Conservation (phyloP, 306 rosid genomes). For the Acacia confusa region DNA sequence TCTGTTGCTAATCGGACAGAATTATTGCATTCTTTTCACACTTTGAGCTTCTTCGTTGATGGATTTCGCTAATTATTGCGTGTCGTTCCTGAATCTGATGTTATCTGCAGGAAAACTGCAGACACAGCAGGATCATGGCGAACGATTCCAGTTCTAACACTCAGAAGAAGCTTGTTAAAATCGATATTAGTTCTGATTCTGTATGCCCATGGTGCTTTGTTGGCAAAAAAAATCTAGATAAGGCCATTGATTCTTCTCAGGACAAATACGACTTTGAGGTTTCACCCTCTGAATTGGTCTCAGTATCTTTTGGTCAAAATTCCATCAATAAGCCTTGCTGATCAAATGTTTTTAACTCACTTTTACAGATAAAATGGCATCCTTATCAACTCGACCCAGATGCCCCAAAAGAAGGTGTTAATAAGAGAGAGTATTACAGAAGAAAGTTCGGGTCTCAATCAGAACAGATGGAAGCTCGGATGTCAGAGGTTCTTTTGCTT, state of each 20-base stretch:
- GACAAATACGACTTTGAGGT: conserved; percentile 80
- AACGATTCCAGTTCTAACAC: conserved; percentile 35
- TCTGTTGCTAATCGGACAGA: background rate
- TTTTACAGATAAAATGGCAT: conserved; percentile 75
- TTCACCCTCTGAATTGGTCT: background rate
- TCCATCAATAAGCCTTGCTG: background rate
- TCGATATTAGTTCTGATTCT: conserved; percentile 77
- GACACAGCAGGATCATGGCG: conserved; percentile 58
- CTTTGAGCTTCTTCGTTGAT: background rate
- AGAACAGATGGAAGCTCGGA: conserved; percentile 63
- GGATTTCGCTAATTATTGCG: background rate
- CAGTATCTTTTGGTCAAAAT: background rate
- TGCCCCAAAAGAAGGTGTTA: conserved; percentile 83
- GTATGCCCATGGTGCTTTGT: conserved; percentile 95
- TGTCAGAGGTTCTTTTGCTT: conserved; percentile 61
- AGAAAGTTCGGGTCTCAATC: conserved; percentile 65
- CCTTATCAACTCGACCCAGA: conserved; percentile 77
- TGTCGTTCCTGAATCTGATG: conserved; percentile 13
- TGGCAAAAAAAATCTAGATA: conserved; percentile 83
- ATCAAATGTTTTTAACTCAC: conserved; percentile 12
- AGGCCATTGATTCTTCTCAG: conserved; percentile 65
- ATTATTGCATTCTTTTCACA: background rate
- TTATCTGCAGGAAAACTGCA: conserved; percentile 32
- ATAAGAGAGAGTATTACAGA: conserved; percentile 60
- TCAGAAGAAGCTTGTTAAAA: conserved; percentile 57